These are phyloP conservation scores for Obba rivulosa DNA, from an alignment of 768 basidiomycete species.

Conservation along the genomic window DNA sequence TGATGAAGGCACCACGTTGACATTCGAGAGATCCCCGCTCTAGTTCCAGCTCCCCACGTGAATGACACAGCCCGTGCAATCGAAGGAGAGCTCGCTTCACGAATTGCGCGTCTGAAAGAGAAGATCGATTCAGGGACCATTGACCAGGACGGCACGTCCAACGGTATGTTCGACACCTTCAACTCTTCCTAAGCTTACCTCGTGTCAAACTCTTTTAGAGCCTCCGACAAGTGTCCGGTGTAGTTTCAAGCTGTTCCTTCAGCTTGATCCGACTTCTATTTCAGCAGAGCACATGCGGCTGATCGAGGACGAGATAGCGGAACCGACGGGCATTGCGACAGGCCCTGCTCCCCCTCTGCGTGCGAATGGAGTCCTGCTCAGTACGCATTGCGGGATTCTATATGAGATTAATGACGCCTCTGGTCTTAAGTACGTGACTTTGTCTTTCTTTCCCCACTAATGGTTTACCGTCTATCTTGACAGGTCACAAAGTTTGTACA, in stretches of 20 bases:
- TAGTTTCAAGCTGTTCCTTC: constrained; percentile 60
- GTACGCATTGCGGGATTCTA: constrained; percentile 75
- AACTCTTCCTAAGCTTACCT: neutral
- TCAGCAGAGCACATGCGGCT: constrained; percentile 56
- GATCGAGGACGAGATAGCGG: constrained; percentile 67
- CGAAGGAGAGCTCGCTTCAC: constrained; percentile 51
- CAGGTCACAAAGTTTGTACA: constrained; percentile 34
- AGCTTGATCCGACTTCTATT: constrained; percentile 51
- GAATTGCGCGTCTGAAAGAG: constrained; percentile 54
- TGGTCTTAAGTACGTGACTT: constrained; percentile 56
- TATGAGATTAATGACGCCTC: constrained; percentile 60
- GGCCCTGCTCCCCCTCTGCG: constrained; percentile 48
- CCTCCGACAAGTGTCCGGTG: constrained; percentile 48
- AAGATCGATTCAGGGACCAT: constrained; percentile 48
- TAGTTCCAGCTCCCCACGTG: constrained; percentile 50
- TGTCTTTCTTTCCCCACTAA: neutral
- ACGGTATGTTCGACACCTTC: constrained; percentile 3
- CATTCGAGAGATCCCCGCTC: constrained; percentile 57
- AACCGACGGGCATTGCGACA: constrained; percentile 68
- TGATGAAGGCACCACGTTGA: constrained; percentile 49
- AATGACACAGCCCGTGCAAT: constrained; percentile 59
- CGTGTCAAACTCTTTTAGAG: constrained; percentile 33
- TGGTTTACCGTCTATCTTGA: neutral
- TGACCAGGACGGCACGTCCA: constrained; percentile 1
- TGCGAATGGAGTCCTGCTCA: constrained; percentile 64